Percentiles rank a stretch among this genome's conserved stretches.
These are phyloP conservation scores for Tricholoma saponaceum DNA, from an alignment of 768 basidiomycete genomes.

Conservation along the genomic window DNA sequence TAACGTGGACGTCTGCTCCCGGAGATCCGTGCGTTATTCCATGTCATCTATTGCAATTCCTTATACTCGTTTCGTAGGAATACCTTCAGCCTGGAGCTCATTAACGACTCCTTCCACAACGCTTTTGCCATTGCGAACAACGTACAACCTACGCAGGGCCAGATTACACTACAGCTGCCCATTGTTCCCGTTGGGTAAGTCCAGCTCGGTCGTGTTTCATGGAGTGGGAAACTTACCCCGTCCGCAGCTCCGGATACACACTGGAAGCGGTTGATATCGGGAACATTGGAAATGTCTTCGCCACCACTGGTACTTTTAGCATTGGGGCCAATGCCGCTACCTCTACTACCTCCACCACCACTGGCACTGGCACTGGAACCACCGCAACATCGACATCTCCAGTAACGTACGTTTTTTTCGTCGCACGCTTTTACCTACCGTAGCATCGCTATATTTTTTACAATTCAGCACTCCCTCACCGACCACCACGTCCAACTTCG, in stretches of 20 bases:
- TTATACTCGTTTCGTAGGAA: conserved; percentile 7
- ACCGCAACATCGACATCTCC: conserved; percentile 1
- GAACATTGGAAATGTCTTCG: conserved; percentile 43
- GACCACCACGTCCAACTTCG: conserved; percentile 12
- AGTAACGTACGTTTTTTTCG: conserved; percentile 5
- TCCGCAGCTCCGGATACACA: conserved; percentile 43
- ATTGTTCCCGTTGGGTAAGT: conserved; percentile 44
- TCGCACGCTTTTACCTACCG: background rate
- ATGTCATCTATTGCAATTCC: background rate
- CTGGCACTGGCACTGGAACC: conserved; percentile 2
- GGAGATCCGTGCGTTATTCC: conserved; percentile 38
- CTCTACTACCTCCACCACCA: conserved; percentile 1
- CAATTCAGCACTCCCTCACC: background rate
- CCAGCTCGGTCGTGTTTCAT: background rate
- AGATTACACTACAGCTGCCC: conserved; percentile 39
- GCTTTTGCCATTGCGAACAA: conserved; percentile 54
- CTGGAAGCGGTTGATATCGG: conserved; percentile 41
- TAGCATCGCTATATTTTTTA: background rate
- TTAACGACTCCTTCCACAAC: conserved; percentile 47
- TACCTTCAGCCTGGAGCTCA: conserved; percentile 42
- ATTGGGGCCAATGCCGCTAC: conserved; percentile 25
- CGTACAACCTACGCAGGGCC: conserved; percentile 31
- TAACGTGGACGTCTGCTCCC: conserved; percentile 41
- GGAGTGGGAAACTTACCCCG: background rate
- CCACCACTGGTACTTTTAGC: conserved; percentile 36